phyloP scores from a whole-genome alignment of 495 filamentous ascomycete species.

The Annulohypoxylon maeteangense region DNA sequence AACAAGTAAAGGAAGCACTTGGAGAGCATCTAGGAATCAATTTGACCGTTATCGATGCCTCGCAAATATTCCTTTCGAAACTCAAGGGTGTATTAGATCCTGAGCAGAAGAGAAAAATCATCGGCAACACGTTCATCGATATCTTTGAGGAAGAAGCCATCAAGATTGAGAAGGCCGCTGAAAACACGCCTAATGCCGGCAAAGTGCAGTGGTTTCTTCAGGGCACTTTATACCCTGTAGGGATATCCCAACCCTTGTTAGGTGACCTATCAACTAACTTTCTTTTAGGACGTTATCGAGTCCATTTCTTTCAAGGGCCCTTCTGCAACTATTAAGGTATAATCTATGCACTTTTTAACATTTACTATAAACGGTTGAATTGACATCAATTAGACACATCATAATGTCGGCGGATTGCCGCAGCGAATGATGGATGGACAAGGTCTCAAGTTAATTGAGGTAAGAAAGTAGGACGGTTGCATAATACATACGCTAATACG shows the following conservation, averaged over 20 bases:
- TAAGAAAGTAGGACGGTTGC: conserved; percentile 49
- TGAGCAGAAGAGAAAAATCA: conserved; percentile 94
- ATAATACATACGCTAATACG: neutral
- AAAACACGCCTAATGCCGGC: conserved; percentile 67
- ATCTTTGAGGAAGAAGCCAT: conserved; percentile 85
- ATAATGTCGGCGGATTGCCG: conserved; percentile 83
- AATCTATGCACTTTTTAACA: neutral
- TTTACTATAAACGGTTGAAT: too few relatives aligned
- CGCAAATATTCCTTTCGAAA: conserved; percentile 74
- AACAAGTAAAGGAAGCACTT: conserved; percentile 79
- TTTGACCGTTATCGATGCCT: conserved; percentile 86
- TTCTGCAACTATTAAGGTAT: conserved; percentile 79
- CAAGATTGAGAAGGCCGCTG: conserved; percentile 75
- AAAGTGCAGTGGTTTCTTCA: conserved; percentile 85
- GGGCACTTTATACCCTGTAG: conserved; percentile 78
- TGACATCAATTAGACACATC: conserved; percentile 69
- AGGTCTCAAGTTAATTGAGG: conserved; percentile 71
- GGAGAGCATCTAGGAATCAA: conserved; percentile 85
- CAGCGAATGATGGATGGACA: conserved; percentile 65
- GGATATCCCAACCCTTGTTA: conserved; percentile 5
- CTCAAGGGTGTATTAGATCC: conserved; percentile 83
- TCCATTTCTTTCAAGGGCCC: conserved; percentile 85
- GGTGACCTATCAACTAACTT: neutral
- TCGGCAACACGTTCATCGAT: conserved; percentile 87
- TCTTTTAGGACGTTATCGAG: conserved; percentile 77